Evolutionary conservation across 352 stramenopile species (phyloP).

Genomic region (Phytophthora sp.): DNA sequence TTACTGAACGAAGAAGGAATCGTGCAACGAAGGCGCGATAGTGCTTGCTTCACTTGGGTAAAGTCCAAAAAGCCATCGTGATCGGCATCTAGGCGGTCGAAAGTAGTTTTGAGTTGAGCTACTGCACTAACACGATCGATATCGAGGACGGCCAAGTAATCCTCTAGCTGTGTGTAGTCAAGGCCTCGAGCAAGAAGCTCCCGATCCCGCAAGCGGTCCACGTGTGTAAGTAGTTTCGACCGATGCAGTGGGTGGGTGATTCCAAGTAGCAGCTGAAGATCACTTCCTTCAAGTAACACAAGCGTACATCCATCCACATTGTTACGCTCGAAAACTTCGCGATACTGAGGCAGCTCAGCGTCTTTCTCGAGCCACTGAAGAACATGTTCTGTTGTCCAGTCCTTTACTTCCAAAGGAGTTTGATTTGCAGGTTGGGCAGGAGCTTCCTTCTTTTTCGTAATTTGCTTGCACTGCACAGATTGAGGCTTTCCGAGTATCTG

Average conservation of each 20-base stretch:
- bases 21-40: conserved; percentile 40
- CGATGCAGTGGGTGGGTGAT: conserved; percentile 70
- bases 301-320: conserved; percentile 72
- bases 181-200: conserved; percentile 63
- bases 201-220: conserved; percentile 71
- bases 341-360: conserved; percentile 63
- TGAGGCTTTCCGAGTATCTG: conserved; percentile 11
- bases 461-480: background rate
- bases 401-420: conserved; percentile 39
- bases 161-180: conserved; percentile 72
- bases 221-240: conserved; percentile 49
- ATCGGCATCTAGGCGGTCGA: conserved; percentile 71
- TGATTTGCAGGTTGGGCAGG: background rate
- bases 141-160: conserved; percentile 78
- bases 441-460: background rate
- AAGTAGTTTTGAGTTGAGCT: conserved; percentile 69
- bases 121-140: conserved; percentile 69
- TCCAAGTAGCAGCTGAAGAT: conserved; percentile 69
- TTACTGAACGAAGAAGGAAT: conserved; percentile 2
- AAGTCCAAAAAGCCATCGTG: conserved; percentile 67
- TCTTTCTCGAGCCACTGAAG: conserved; percentile 51
- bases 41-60: conserved; percentile 44
- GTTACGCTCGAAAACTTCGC: conserved; percentile 54
- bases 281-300: conserved; percentile 53
- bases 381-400: conserved; percentile 68